Conservation (phyloP, 2,329 filamentous ascomycete species). For the Phialophora chinensis region DNA sequence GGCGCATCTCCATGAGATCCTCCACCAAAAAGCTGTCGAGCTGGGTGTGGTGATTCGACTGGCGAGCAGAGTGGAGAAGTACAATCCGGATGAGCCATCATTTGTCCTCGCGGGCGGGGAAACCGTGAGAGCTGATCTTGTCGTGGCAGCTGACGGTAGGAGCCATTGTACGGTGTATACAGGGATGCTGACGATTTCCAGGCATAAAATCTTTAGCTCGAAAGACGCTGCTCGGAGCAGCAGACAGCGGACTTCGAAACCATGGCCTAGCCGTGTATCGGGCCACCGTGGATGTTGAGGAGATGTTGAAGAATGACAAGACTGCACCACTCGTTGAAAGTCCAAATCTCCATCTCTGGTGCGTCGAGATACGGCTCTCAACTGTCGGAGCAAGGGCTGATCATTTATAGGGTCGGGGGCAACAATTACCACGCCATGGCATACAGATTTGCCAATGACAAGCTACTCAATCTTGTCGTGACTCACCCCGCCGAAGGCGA, state of each 20-base stretch:
- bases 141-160: conserved; percentile 38
- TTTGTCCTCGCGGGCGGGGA: conserved; percentile 33
- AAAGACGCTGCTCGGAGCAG: conserved; percentile 4
- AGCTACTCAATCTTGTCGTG: conserved; percentile 9
- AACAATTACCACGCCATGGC: conserved; percentile 8
- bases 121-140: conserved; percentile 30
- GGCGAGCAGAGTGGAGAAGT: conserved; percentile 9
- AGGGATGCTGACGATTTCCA: not conserved
- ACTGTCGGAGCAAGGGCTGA: not conserved
- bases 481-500: conserved; percentile 6
- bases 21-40: conserved; percentile 15
- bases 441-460: conserved; percentile 6
- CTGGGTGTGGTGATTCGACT: conserved; percentile 11
- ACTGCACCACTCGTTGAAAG: conserved; percentile 5
- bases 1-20: conserved; percentile 18
- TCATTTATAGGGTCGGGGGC: conserved; percentile 4
- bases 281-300: conserved; percentile 1
- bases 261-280: conserved; percentile 5
- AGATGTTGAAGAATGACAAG: conserved; percentile 6
- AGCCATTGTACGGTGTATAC: not conserved
- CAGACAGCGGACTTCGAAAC: conserved; percentile 3
- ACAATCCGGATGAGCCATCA: conserved; percentile 7
- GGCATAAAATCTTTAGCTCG: conserved; percentile 9
- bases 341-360: conserved; percentile 13
- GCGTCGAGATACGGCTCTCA: not conserved